Evolutionary conservation across 106 monocot genomes (phyloP).

Genomic region (Platanthera zijinensis): DNA sequence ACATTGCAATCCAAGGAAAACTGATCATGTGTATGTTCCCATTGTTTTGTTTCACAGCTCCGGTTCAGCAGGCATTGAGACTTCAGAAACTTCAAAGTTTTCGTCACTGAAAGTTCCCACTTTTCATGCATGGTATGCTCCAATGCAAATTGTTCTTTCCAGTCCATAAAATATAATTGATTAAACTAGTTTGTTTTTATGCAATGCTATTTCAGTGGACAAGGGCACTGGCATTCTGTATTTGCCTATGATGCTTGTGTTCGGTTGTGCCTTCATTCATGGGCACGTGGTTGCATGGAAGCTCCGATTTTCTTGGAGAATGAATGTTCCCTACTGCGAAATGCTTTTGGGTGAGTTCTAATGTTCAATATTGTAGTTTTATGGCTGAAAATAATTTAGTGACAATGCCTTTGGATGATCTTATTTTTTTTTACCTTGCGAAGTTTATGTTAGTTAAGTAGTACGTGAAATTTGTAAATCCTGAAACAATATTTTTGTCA

Average conservation of each 20-base stretch:
- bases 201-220: constrained; percentile 39
- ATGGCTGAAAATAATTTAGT: neutral
- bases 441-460: neutral
- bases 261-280: constrained; percentile 89
- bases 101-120: constrained; percentile 54
- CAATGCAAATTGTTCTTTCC: neutral
- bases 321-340: constrained; percentile 78
- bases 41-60: constrained; percentile 20
- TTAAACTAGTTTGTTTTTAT: constrained; percentile 4
- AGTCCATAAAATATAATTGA: neutral
- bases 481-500: neutral
- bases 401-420: neutral
- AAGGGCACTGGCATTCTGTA: constrained; percentile 91
- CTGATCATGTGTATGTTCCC: neutral
- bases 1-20: neutral
- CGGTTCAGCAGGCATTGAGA: constrained; percentile 27
- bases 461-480: neutral
- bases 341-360: constrained; percentile 69
- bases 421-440: neutral
- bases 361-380: neutral
- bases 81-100: constrained; percentile 43
- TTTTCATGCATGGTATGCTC: constrained; percentile 77
- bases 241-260: constrained; percentile 98
- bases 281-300: constrained; percentile 98
- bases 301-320: constrained; percentile 92